A percentile compares a stretch with the other conserved stretches of the same genome.
phyloP scores from a whole-genome alignment of 1,139 yeast species.

The Geotrichum histeridarum region DNA sequence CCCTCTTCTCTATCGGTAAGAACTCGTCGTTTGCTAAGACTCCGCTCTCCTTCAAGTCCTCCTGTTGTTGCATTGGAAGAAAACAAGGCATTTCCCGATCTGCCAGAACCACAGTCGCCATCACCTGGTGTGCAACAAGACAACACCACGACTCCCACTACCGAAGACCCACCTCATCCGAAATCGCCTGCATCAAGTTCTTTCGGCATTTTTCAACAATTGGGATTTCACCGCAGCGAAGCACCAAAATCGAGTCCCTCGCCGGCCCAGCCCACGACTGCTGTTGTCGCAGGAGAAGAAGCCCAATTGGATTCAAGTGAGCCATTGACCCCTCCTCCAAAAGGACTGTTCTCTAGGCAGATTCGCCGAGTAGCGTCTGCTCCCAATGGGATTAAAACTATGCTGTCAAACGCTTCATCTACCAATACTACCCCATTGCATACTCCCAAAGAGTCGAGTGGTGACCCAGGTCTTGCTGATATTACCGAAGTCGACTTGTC shows the following conservation, averaged over 20 bases:
- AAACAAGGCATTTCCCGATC: background rate
- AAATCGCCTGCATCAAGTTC: constrained; percentile 19
- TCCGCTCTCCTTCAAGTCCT: constrained; percentile 41
- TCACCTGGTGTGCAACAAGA: background rate
- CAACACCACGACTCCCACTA: background rate
- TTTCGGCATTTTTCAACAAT: constrained; percentile 30
- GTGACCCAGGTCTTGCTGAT: constrained; percentile 12
- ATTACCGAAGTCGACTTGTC: constrained; percentile 18
- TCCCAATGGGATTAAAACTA: constrained; percentile 50
- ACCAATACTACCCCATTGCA: constrained; percentile 16
- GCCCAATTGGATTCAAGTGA: constrained; percentile 3
- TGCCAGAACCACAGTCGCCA: background rate
- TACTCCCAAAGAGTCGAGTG: constrained; percentile 9
- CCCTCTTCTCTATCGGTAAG: constrained; percentile 13
- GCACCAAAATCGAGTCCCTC: constrained; percentile 6
- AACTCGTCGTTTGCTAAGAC: constrained; percentile 32
- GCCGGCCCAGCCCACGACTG: background rate
- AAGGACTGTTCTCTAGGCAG: constrained; percentile 47
- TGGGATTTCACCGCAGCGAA: constrained; percentile 16
- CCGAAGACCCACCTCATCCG: background rate
- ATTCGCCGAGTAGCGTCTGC: constrained; percentile 78
- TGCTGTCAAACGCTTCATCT: constrained; percentile 23
- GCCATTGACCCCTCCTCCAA: constrained; percentile 23
- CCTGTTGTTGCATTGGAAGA: constrained; percentile 20
- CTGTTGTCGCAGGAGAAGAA: background rate